Evolutionary conservation across 2,329 filamentous ascomycete genomes (phyloP), one percentile per base, ranked within the genome.

Genomic region (Biscogniauxia marginata): DNA sequence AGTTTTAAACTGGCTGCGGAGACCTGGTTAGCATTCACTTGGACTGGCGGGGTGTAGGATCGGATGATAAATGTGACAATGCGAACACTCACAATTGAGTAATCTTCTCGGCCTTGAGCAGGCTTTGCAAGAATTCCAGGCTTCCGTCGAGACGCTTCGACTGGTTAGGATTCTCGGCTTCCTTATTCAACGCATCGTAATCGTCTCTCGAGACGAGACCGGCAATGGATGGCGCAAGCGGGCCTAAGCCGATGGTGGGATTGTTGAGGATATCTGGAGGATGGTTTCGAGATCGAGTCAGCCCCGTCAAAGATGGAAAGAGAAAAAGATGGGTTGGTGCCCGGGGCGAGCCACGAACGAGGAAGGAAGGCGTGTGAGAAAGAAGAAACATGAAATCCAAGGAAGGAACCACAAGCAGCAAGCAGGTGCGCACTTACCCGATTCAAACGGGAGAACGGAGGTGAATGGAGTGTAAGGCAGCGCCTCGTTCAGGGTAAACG

Each of bases 391-490:
- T 47, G 34, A 30, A 50, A 39, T 20, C 21, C 30, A 30, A 46
- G 43, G 50, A 53, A 55, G 44, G 52, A 46, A 45, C 23, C 8
- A 49, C 16, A 46, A 21, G 46, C 62, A 50, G 53, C 45, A 25
- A 23, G 58, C 53, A 59, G 55, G 57, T 22, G 18, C 52, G 58
- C 54, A 67, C 78, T 61, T 74, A 92, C 90, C 86, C 63, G 89
- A 83, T 71, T 89, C 84, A 72, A 93, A 91, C 2, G 90, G 90
- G 52, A 90, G 81, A 49, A 93, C 88, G 3, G 89, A 91, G 49
- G 87, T 90, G 70, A 93, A 87, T 21, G 91, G 90, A 51, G 90
- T 90, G 73, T 87, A 93, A n/a, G 89, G 88, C 47, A 95, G 78
- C 24, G 90, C 90, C 68, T 95, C 89, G 55, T 88, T 83, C 11